Conservation (phyloP, 179 eudicot genomes). For the Heliamphora pulchella region DNA sequence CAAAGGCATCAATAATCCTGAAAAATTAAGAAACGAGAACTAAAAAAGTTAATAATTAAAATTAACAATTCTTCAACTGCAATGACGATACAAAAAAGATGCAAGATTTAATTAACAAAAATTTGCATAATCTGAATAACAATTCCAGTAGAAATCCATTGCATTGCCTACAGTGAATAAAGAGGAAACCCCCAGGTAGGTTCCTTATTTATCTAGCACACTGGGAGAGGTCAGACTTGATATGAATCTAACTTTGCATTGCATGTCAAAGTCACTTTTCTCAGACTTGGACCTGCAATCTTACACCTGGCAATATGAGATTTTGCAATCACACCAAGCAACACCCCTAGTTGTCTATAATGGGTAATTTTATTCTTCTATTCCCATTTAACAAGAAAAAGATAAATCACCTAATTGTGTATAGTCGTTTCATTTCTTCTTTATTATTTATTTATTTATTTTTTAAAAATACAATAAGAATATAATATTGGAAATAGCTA, state of each 20-base stretch:
- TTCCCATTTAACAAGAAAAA: background rate
- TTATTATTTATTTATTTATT: background rate
- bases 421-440: background rate
- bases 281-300: background rate
- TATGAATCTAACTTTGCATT: background rate
- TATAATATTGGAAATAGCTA: background rate
- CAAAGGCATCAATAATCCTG: constrained; percentile 81
- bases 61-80: background rate
- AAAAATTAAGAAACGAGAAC: constrained; percentile 20
- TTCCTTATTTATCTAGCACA: background rate
- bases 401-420: background rate
- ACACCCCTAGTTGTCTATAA: background rate
- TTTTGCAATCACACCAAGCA: background rate
- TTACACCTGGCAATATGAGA: background rate
- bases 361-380: background rate
- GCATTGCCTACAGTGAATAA: background rate
- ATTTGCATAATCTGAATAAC: background rate
- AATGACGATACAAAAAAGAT: background rate
- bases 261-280: background rate
- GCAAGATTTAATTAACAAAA: background rate
- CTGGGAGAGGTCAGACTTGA: background rate
- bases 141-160: background rate
- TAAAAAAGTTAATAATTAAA: background rate
- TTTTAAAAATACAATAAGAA: background rate
- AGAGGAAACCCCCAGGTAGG: background rate